phyloP scores from a whole-genome alignment of 164 flowering plant genomes.

The Nelumbo lutea region DNA sequence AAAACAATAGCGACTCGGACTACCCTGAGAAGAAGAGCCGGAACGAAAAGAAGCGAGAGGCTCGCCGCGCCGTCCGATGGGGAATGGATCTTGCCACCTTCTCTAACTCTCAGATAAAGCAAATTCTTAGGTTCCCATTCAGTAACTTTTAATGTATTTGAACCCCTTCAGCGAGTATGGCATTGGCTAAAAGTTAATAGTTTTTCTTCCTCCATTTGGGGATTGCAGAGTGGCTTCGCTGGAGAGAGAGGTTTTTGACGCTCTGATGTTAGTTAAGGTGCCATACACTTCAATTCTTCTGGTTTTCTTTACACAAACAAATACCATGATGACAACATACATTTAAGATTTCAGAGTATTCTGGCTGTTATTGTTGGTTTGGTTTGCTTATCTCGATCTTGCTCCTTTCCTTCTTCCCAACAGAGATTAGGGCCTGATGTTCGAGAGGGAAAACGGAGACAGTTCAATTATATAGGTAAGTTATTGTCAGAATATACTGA shows the following conservation, averaged over 20 bases:
- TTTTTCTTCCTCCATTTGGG: background rate
- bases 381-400: background rate
- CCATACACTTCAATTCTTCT: background rate
- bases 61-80: constrained; percentile 77
- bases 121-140: constrained; percentile 50
- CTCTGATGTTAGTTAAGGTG: constrained; percentile 81
- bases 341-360: background rate
- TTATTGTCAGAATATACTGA: background rate
- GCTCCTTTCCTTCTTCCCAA: constrained; percentile 22
- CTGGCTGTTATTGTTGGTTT: background rate
- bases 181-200: background rate
- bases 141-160: background rate
- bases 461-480: constrained; percentile 66
- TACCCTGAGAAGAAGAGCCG: constrained; percentile 45
- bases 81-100: constrained; percentile 85
- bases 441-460: constrained; percentile 81
- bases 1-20: constrained; percentile 27
- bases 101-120: constrained; percentile 67
- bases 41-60: constrained; percentile 78
- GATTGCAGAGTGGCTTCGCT: constrained; percentile 54
- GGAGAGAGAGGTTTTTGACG: constrained; percentile 66
- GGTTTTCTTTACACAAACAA: background rate
- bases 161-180: no score
- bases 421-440: constrained; percentile 80
- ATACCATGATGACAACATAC: no score